Percentiles rank a stretch among this genome's conserved stretches.
phyloP scores from a whole-genome alignment of 148 eudicot species.

The Dysphania ambrosioides region DNA sequence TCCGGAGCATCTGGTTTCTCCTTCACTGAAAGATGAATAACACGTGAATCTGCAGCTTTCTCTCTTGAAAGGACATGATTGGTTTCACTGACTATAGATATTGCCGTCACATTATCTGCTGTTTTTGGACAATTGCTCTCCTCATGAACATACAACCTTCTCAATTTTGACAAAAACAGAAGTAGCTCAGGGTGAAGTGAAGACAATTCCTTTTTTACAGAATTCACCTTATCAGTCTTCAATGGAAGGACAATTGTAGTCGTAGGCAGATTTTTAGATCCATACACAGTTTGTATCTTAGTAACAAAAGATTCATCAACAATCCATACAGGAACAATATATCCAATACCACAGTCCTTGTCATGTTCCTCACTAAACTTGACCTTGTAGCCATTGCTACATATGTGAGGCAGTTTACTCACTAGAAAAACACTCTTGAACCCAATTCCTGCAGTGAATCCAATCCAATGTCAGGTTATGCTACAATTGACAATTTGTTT shows the following conservation, averaged over 20 bases:
- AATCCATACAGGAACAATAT: conserved; percentile 49
- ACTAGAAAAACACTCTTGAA: conserved; percentile 48
- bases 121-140: neutral
- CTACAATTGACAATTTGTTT: neutral
- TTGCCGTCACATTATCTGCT: conserved; percentile 22
- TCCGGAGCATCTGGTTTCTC: conserved; percentile 24
- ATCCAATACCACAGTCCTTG: conserved; percentile 36
- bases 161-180: conserved; percentile 36
- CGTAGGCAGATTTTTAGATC: conserved; percentile 18
- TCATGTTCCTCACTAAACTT: conserved; percentile 42
- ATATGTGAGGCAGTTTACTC: conserved; percentile 35
- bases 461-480: neutral
- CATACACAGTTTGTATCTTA: conserved; percentile 30
- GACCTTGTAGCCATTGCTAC: conserved; percentile 46
- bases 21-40: conserved; percentile 35
- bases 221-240: conserved; percentile 37
- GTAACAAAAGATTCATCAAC: conserved; percentile 27
- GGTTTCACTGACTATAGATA: conserved; percentile 40
- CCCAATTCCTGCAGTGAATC: conserved; percentile 35
- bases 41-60: conserved; percentile 28
- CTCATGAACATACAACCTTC: conserved; percentile 34
- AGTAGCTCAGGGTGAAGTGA: conserved; percentile 44
- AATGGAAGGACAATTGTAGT: conserved; percentile 46
- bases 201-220: conserved; percentile 38
- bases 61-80: conserved; percentile 23